A percentile compares a stretch with the other conserved stretches of the same genome.
phyloP scores from a whole-genome alignment of 371 early-diverging fungal genomes.

The Mucor irregularis region DNA sequence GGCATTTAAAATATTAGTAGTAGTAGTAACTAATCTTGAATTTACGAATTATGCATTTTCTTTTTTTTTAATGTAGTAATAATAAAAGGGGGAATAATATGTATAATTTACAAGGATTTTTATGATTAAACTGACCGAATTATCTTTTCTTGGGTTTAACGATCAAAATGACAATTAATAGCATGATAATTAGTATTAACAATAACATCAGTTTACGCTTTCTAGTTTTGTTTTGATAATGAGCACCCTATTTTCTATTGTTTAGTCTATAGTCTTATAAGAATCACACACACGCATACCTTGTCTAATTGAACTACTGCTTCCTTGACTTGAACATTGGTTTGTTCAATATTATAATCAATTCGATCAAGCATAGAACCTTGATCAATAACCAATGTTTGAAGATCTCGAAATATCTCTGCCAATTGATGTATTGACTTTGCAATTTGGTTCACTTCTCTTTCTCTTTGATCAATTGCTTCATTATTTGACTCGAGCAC shows the following conservation, averaged over 20 bases:
- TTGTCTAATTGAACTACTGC: slow-evolving; percentile 85
- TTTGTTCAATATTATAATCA: slow-evolving; percentile 95
- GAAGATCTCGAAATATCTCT: slow-evolving; percentile 89
- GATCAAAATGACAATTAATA: slow-evolving; percentile 63
- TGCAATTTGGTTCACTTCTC: slow-evolving; percentile 90
- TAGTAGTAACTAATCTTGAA: no score
- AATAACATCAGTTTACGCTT: slow-evolving; percentile 66
- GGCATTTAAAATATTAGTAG: no score
- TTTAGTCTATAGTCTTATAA: not conserved
- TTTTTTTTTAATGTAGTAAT: no score
- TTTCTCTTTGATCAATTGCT: slow-evolving; percentile 80
- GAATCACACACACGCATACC: slow-evolving; percentile 45
- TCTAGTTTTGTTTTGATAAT: slow-evolving; percentile 67
- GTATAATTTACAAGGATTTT: no score
- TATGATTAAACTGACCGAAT: no score
- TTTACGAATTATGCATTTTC: no score
- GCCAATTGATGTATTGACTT: slow-evolving; percentile 91
- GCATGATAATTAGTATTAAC: slow-evolving; percentile 59
- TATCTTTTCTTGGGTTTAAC: slow-evolving; percentile 62
- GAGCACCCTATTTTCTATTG: slow-evolving; percentile 42
- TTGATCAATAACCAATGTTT: slow-evolving; percentile 95
- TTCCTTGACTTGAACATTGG: slow-evolving; percentile 73
- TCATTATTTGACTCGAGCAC: slow-evolving; percentile 72
- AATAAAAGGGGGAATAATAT: no score
- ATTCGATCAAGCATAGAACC: slow-evolving; percentile 96